Evolutionary conservation across 2,329 filamentous ascomycete genomes (phyloP).

Genomic region (Aspergillus sp.): DNA sequence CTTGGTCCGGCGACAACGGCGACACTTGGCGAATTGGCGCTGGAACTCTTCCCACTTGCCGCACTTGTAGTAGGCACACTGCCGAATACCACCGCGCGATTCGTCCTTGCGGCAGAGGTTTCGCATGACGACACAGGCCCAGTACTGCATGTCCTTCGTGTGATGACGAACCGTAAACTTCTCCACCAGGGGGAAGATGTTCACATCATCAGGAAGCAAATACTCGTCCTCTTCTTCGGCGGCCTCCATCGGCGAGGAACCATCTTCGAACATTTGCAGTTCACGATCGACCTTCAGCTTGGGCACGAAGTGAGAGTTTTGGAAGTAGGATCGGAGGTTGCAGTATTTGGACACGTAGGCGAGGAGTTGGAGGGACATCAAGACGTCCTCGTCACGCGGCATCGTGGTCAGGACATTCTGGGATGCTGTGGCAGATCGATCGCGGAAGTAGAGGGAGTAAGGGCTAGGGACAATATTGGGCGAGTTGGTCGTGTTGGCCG

Average conservation of each 20-base stretch:
- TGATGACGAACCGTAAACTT: constrained; percentile 97
- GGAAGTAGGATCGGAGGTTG: constrained; percentile 92
- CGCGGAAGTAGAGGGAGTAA: constrained; percentile 76
- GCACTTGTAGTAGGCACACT: constrained; percentile 97
- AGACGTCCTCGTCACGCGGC: constrained; percentile 93
- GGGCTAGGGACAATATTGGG: constrained; percentile 69
- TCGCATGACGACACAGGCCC: constrained; percentile 98
- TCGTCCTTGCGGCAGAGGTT: constrained; percentile 99
- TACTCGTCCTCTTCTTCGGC: constrained; percentile 78
- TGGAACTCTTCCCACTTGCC: constrained; percentile 98
- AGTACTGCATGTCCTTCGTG: constrained; percentile 98
- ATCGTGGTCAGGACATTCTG: constrained; percentile 81
- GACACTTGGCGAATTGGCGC: constrained; percentile 95
- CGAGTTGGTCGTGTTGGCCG: constrained; percentile 63
- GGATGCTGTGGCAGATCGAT: constrained; percentile 67
- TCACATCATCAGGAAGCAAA: constrained; percentile 87
- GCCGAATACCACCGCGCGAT: constrained; percentile 85
- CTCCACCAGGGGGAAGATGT: constrained; percentile 96
- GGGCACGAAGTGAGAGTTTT: constrained; percentile 89
- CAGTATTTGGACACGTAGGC: constrained; percentile 99
- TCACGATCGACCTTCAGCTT: constrained; percentile 87
- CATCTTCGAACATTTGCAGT: constrained; percentile 74
- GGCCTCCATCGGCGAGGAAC: constrained; percentile 43
- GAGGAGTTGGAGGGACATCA: constrained; percentile 95
- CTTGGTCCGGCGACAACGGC: constrained; percentile 92